These are phyloP conservation scores for Russula emetica DNA, from an alignment of 768 basidiomycete species.

Conservation along the genomic window DNA sequence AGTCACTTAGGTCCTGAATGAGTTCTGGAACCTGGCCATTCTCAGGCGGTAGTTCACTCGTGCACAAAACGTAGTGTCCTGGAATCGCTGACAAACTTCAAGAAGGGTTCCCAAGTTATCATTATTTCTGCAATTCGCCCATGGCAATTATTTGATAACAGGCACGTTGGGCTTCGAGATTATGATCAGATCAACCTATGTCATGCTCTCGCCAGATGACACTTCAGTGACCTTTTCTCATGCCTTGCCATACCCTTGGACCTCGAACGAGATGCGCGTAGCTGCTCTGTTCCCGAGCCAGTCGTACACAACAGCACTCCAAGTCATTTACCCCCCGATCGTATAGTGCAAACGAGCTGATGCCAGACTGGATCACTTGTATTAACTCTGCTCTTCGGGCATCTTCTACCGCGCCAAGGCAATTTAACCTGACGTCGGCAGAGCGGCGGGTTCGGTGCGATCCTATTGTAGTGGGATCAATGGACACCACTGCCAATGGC, in stretches of 20 bases:
- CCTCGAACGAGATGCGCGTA: neutral
- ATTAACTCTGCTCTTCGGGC: neutral
- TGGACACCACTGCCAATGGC: neutral
- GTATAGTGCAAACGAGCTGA: neutral
- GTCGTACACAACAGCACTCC: neutral
- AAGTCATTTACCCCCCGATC: too few relatives aligned
- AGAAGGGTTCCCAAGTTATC: neutral
- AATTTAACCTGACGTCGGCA: neutral
- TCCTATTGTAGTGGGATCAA: neutral
- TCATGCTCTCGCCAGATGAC: neutral
- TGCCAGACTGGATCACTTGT: neutral
- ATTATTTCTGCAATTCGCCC: neutral
- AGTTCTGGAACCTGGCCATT: neutral
- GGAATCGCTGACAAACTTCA: neutral
- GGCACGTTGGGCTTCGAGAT: neutral
- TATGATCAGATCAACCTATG: neutral
- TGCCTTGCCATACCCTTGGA: neutral
- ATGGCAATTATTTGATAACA: neutral
- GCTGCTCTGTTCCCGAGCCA: neutral
- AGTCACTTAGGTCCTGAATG: neutral
- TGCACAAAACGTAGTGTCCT: neutral
- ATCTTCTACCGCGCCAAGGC: neutral
- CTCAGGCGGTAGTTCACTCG: neutral
- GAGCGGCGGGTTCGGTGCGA: neutral
- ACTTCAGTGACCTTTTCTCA: neutral